Base-by-base conservation (phyloP, 768 basidiomycete species). In the Paxillus rubicundulus region DNA sequence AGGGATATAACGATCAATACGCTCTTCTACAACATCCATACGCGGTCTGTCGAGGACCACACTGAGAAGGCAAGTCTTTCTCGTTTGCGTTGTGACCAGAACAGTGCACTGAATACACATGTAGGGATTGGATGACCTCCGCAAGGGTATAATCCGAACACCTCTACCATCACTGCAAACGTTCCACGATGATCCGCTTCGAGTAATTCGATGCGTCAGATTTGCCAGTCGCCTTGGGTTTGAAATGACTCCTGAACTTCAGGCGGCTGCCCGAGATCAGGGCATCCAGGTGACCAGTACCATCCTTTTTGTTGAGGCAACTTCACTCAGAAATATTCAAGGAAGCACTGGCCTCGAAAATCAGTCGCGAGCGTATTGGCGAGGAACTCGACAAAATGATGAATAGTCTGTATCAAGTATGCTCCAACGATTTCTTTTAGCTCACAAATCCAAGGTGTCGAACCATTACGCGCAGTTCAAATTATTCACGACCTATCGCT, bases 1-100 rank as follows among this genome's bases (percentile, higher is more conserved):
- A 77, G 97, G 61, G 97, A 99, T 67, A 82, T 89, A 27, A 98
- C 97, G 1, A 97, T 99, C 68, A 99, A 99, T 64, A 76, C 96
- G 0, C 74, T 99, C 7, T 98, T 98, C 72, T 98, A 95, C 73
- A 98, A 99, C 58, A 81, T 99, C 1, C 93, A 97, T 62, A 85
- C 87, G 1, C 80, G 84, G 13, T 59, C 72, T 3, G 86, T 99
- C 2, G 97, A 99, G 64, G 97, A 99, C 66, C 80, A 80, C 61
- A 96, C 93, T 1, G 80, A 77, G 60, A 87, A 85, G 79, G 92
- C 87, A 64, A 28, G 54, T 24, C n/a, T 53, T 27, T 24, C 4
- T 50, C 27, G 33, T 2, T 28, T 9, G 6, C 28, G 47, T 24
- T 27, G 9, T 44, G 38, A 4, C 39, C 12, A 28, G n/a, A 30